Base-by-base conservation (phyloP, 306 rosid genomes). In the Gleditsia sinensis region DNA sequence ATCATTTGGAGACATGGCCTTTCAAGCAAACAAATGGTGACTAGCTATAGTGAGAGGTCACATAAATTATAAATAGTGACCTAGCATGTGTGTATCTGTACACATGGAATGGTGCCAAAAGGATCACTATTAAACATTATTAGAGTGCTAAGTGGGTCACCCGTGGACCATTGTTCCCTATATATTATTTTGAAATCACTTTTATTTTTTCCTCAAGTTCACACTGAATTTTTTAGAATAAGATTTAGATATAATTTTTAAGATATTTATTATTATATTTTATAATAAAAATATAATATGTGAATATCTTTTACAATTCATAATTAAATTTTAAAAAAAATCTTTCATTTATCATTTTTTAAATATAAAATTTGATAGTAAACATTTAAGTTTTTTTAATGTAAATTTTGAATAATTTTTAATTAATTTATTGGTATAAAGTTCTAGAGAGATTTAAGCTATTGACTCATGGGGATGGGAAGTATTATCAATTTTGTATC, bases 11-110 rank as follows among this genome's bases (percentile, higher is more conserved):
- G 82, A 72, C 67, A 65, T 33, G 54, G 39, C 39, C 61, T 72
- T 81, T 77, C 53, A 66, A 63, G 25, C 39, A 50, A 34, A 32
- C 25, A 50, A 82, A 71, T 21, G 77, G 71, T 68, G 75, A 21
- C 67, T 25, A 19, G 63, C 62, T 25, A 33, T 57, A n/a, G 24
- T 71, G 33, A 45, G 78, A 69, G 86, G 84, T 78, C 58, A 42
- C 75, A 82, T 25, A 53, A 27, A n/a, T n/a, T 73, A 82, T 25
- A 53, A 28, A 58, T 16, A 64, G 69, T 79, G 82, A 83, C 88
- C 27, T 21, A 34, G 81, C 72, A 49, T 40, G 42, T 19, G 49
- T 61, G 77, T n/a, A n/a, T n/a, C n/a, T n/a, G n/a, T n/a, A n/a
- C 60, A 60, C 76, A 20, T 51, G 30, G 16, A 27, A 50, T 67